Conservation (phyloP, 2,329 filamentous ascomycete species). For the Trichoderma aggressivum region DNA sequence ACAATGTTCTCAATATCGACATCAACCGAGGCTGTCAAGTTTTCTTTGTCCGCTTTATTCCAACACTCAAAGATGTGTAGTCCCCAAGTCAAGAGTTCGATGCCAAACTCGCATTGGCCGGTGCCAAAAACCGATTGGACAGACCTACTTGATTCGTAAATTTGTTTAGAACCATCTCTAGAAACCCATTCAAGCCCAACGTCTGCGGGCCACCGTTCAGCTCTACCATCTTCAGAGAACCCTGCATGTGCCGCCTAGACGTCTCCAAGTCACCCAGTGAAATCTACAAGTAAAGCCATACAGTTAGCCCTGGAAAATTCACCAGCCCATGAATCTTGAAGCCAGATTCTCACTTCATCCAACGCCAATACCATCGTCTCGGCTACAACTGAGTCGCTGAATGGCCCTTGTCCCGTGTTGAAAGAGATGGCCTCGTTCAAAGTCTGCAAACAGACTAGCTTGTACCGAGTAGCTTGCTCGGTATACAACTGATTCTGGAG, state of each 20-base stretch:
- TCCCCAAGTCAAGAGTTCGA: background rate
- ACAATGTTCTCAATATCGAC: no score
- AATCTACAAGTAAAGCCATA: background rate
- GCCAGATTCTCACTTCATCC: background rate
- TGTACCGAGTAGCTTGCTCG: background rate
- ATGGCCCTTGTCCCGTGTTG: background rate
- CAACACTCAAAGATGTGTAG: background rate
- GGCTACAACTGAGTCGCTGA: background rate
- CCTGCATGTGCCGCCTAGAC: background rate
- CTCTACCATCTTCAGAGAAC: background rate
- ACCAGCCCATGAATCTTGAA: rapidly evolving
- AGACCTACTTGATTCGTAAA: background rate
- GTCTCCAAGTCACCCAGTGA: background rate
- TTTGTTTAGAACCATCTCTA: background rate
- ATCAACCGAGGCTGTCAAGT: background rate
- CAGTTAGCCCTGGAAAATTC: background rate
- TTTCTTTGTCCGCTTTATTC: background rate
- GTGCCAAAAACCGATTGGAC: background rate
- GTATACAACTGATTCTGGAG: background rate
- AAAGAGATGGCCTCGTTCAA: background rate
- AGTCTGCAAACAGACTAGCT: background rate
- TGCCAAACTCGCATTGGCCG: background rate
- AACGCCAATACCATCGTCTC: background rate
- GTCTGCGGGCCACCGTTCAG: background rate
- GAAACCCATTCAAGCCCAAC: background rate